These are phyloP conservation scores for Mycena citricolor DNA, from an alignment of 1,284 basidiomycete genomes.

Conservation along the genomic window DNA sequence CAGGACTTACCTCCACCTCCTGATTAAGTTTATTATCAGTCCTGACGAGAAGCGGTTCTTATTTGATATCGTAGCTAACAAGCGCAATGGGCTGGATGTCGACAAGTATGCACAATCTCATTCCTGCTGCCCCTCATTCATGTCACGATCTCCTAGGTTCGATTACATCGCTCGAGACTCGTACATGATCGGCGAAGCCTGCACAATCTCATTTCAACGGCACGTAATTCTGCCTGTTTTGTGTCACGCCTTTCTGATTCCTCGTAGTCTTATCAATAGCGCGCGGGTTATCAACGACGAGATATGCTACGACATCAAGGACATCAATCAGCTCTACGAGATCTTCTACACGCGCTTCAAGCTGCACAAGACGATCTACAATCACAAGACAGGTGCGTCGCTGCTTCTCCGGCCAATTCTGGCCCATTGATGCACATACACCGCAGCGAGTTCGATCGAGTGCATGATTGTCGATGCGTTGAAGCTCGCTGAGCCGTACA, in stretches of 20 bases:
- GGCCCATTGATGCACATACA: background rate
- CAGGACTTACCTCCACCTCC: background rate
- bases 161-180: constrained; percentile 78
- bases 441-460: constrained; percentile 69
- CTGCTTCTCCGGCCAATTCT: background rate
- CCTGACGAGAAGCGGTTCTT: constrained; percentile 49
- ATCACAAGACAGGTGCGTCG: constrained; percentile 68
- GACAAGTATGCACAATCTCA: constrained; percentile 55
- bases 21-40: too few species aligned
- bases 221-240: too few species aligned
- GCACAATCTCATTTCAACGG: constrained; percentile 57
- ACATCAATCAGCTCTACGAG: constrained; percentile 71
- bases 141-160: constrained; percentile 48
- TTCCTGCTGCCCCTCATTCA: background rate
- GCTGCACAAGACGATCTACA: constrained; percentile 75
- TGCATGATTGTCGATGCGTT: constrained; percentile 78
- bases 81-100: constrained; percentile 76
- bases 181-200: constrained; percentile 64
- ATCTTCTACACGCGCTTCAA: constrained; percentile 71
- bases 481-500: constrained; percentile 57
- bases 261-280: constrained; percentile 70
- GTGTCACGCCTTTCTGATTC: too few species aligned
- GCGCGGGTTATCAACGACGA: constrained; percentile 69
- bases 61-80: constrained; percentile 77
- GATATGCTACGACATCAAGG: constrained; percentile 80